Evolutionary conservation across 441 rosid genomes (phyloP), one percentile per base, ranked within the genome.

Genomic region (Rhodomyrtus psidioides): DNA sequence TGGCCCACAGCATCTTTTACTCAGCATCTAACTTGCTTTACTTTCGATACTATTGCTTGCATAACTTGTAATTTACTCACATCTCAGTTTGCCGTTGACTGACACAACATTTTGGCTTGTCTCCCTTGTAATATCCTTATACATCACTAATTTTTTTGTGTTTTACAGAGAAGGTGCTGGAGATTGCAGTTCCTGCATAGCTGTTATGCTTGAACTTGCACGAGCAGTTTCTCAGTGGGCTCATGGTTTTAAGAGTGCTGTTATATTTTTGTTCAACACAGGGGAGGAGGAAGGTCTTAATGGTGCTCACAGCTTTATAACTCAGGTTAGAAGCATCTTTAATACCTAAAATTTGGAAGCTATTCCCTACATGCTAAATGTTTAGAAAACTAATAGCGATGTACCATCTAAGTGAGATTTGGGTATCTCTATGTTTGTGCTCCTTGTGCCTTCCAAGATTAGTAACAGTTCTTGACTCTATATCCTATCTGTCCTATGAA

Each of bases 231-330:
- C 99, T 83, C 99, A 96, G 88, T 94, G 95, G 93, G 99, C 99
- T 87, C 98, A 97, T 88, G 95, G 99, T 81, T 96, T 97, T 87
- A 96, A 95, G 91, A 93, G 95, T 91, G 92, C 94, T 83, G 90
- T 97, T 82, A 92, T 97, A 89, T 97, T 97, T 90, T 92, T 97
- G 88, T 94, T 96, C 84, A 97, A 97, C 89, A 94, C 96, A 30
- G 99, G 99, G 58, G 99, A 97, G 91, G 98, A 97, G 91, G 99
- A 96, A 88, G 99, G 99, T 89, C 94, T 97, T 85, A 93, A 84
- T 90, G 99, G 99, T 62, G 99, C 99, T 91, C 99, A 96, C 92
- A 96, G 99, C 93, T 97, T 97, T 86, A 91, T 95, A 44, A 97
- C 99, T 90, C 99, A 96, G 98, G 99, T 95, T 85, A 56, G 88